Base-by-base conservation (phyloP, 2,329 filamentous ascomycete species). In the Claviceps sorghi region DNA sequence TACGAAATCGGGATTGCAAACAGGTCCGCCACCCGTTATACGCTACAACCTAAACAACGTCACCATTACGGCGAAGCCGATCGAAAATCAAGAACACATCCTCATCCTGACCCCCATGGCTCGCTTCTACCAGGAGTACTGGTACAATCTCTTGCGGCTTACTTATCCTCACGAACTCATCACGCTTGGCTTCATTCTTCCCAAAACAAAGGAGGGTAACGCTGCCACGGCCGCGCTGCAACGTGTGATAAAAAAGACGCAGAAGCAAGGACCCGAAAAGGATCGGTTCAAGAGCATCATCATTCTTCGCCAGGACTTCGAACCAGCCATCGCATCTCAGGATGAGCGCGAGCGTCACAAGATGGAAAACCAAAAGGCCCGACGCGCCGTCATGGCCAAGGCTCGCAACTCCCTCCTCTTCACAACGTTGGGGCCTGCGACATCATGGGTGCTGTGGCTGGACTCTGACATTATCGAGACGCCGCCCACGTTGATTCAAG, bases 11-110 rank as follows among this genome's bases (percentile, higher is more conserved):
- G 65, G 65, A 46, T 55, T 59, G 49, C 58, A 60, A 41, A 53
- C 62, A 7, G 61, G 62, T 50, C 84, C 89, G 48, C 89, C 91
- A 51, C 90, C 91, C 9, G 90, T 98, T 47, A 80, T 87, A 40
- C 89, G 88, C 67, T 97, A 96, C 74, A 82, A 94, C 67, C 84
- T 98, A 70, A 97, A 97, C 75, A 90, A 91, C 69, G 80, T 97
- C 60, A 96, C 90, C 44, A 87, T 87, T 53, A 86, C 90, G 21
- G 67, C 76, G 50, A 78, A 86, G 58, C 88, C 93, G 1, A 73
- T 88, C 49, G 79, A 76, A 56, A 93, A 95, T 65, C 74, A 80
- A 58, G 93, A 98, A 72, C 85, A 84, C 50, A 77, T 98, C 54
- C 82, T 98, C 52, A 86, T 98, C 64, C 78, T 98, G 55, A 96